These are phyloP conservation scores for Pluteus cervinus DNA, from an alignment of 768 basidiomycete species.

Conservation along the genomic window DNA sequence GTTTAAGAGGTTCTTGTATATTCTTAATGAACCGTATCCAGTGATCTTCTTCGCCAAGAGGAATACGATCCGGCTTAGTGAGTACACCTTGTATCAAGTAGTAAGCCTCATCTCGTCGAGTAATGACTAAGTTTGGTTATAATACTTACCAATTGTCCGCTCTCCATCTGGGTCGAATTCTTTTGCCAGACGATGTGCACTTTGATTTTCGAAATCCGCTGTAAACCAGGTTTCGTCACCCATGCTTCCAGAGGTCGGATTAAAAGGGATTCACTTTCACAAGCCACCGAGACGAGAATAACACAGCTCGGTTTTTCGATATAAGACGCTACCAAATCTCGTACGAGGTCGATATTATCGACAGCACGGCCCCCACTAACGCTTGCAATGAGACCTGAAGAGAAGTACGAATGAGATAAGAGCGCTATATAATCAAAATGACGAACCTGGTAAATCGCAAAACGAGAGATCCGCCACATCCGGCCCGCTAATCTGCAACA, in stretches of 20 bases:
- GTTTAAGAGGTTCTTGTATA: conserved; percentile 34
- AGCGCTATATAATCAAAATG: too few species aligned
- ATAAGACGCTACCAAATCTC: conserved; percentile 49
- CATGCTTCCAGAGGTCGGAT: background rate
- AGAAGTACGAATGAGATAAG: background rate
- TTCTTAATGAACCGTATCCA: conserved; percentile 52
- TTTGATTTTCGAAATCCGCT: conserved; percentile 83
- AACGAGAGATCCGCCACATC: conserved; percentile 62
- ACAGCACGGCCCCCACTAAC: conserved; percentile 42
- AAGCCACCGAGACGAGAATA: conserved; percentile 55
- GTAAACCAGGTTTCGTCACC: background rate
- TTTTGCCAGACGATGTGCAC: conserved; percentile 62
- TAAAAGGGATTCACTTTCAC: conserved; percentile 47
- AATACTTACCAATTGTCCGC: conserved; percentile 62
- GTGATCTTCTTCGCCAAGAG: conserved; percentile 34
- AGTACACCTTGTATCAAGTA: conserved; percentile 45
- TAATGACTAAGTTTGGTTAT: background rate
- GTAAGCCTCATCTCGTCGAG: too few species aligned
- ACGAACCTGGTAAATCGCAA: conserved; percentile 52
- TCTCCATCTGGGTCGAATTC: conserved; percentile 53
- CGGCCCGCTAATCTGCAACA: conserved; percentile 51
- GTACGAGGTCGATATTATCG: conserved; percentile 57
- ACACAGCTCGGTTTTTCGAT: conserved; percentile 60
- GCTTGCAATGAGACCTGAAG: conserved; percentile 51
- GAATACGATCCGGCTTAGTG: conserved; percentile 70